Base-by-base conservation (phyloP, 2,329 filamentous ascomycete species). In the Penicillium sclerotigenum region DNA sequence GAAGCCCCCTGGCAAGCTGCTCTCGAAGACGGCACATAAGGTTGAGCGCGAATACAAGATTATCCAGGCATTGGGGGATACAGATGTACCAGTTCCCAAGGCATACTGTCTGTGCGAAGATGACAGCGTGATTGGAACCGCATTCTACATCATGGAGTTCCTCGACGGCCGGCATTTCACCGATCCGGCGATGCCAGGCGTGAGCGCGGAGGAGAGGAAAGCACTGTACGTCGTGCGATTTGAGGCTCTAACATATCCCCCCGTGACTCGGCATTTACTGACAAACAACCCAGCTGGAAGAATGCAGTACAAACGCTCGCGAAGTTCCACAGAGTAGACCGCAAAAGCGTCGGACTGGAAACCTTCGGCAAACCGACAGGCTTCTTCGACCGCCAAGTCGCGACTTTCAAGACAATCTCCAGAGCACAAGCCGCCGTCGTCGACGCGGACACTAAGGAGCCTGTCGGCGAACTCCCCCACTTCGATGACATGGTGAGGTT, bases 111-210 rank as follows among this genome's bases (percentile, higher is more conserved):
- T 97, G 18, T 99, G 94, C 76, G 88, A 95, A 73, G 92, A 97
- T 75, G 78, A 81, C 38, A 77, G 75, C 55, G 81, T 97, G 36
- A 81, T 97, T 60, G 94, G 92, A 54, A 97, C 92, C 8, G 84
- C 91, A 6, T 99, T 97, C 75, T 97, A 99, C 77, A 87, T 97
- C 69, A 97, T 99, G 94, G 87, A 91, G 72, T 97, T 94, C 72
- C 81, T 97, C 59, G 89, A 96, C 69, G 94, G 94, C 20, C 87
- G 94, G 68, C 96, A 97, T 76, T 90, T 97, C 69, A 90, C 93
- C 68, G 91, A 97, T 74, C 88, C 91, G 41, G 80, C 87, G 31
- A 87, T 97, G 71, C 92, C 91, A 2, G 87, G 80, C 13, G 84
- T 91, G 13, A 81, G 81, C 26, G 75, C 88, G 0, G 80, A 80